Evolutionary conservation across 495 filamentous ascomycete genomes (phyloP).

Genomic region (Aspergillus nanangensis): DNA sequence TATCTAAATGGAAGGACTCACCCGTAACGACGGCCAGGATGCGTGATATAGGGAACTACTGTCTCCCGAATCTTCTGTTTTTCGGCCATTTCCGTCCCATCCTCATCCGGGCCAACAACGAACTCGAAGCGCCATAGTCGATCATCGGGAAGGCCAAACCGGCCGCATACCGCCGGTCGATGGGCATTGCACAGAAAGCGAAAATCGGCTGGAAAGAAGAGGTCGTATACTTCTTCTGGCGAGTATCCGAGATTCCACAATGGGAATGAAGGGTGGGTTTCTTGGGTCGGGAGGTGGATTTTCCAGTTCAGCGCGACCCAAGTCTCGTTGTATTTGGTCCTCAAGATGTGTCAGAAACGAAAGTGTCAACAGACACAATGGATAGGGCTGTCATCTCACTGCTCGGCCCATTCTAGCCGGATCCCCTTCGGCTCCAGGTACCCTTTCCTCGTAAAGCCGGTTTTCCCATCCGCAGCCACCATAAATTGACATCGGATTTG

Average conservation of each 20-base stretch:
- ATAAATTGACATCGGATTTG: conserved; percentile 33
- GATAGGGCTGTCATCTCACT: conserved; percentile 9
- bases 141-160: conserved; percentile 40
- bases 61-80: conserved; percentile 17
- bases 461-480: conserved; percentile 49
- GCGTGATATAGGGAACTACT: conserved; percentile 30
- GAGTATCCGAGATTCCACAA: conserved; percentile 46
- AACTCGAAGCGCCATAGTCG: conserved; percentile 50
- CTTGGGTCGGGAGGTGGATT: conserved; percentile 35
- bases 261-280: conserved; percentile 46
- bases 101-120: conserved; percentile 25
- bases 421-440: conserved; percentile 44
- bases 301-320: conserved; percentile 52
- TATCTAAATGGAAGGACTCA: conserved; percentile 6
- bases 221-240: conserved; percentile 44
- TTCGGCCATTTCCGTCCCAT: conserved; percentile 26
- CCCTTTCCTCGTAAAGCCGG: conserved; percentile 42
- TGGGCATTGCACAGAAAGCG: conserved; percentile 43
- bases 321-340: conserved; percentile 42
- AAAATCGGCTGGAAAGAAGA: conserved; percentile 46
- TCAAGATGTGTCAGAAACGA: not conserved
- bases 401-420: conserved; percentile 30
- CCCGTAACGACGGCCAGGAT: conserved; percentile 28
- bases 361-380: not conserved
- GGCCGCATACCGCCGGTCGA: conserved; percentile 40